Base-by-base conservation (phyloP, 1,284 basidiomycete species). In the Cronartium quercuum region DNA sequence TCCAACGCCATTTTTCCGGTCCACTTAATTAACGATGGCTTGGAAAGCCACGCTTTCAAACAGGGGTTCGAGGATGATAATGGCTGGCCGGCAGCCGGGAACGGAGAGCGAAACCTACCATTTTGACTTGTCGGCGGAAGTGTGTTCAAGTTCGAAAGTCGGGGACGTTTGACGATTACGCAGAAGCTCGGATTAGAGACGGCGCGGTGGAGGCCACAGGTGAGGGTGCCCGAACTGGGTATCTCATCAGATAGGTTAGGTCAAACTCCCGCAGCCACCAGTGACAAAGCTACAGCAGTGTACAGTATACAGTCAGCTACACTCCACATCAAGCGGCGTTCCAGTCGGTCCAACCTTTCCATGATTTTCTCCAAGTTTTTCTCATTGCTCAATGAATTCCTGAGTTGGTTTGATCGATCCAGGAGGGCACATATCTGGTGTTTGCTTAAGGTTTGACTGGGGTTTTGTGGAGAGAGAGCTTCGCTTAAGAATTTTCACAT, bases 1-100 rank as follows among this genome's bases (percentile, higher is more conserved):
- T 66, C 70, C 70, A 74, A 61, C 35, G 70, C 70, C 57, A 34
- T 74, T 42, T 71, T 71, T 71, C 6, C 51, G 44, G 63, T 62
- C 69, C 38, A 29, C 29, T 29, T 29, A 2, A 29, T 29, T 29
- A 29, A 29, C 29, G 29, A 2, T 29, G 29, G 29, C 29, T 29
- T 29, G 29, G 29, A 29, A 29, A 29, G 29, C 29, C 29, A 29
- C 29, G 29, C 29, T 29, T 29, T 29, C 29, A 29, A 29, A 29
- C 29, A 29, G 29, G 29, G 29, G 29, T 29, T 29, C 29, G 29
- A 29, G 29, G 29, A 29, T 2, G 29, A 29, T 29, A 29, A 29
- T 29, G 29, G 29, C 29, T 29, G 29, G 29, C 29, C 29, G 29
- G 29, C 29, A 29, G 29, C 29, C 1, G 29, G 2, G 29, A 29